Base-by-base conservation (phyloP, 768 basidiomycete genomes). In the Dioszegia hungarica region DNA sequence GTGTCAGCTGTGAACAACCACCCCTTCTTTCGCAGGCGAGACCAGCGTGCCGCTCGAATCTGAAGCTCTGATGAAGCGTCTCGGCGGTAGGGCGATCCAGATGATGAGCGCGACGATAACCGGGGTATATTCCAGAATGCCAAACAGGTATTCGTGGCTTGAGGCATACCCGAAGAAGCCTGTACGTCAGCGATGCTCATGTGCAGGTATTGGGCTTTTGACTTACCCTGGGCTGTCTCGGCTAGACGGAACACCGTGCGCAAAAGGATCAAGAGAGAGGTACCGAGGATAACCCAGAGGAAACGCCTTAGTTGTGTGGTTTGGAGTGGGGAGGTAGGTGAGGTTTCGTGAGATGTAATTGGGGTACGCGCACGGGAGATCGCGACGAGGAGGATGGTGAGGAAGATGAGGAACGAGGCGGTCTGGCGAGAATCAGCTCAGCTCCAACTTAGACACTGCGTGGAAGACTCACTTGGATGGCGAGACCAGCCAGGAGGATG, bases 181-280 rank as follows among this genome's bases (percentile, higher is more conserved):
- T 71, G 56, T 8, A 2, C n/a, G 10, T 48, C 46, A 45, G 34
- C 19, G 9, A 1, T 46, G 19, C 17, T 25, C 8, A 20, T 14
- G 22, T 29, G 4, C 33, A 40, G 41, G 3, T 15, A 39, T n/a
- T 33, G 9, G 22, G 39, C 24, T 1, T 12, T 15, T 47, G 22
- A 53, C 68, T 50, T 50, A 71, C 74, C 76, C 53, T 76, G 66
- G 4, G 65, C 76, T 1, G 74, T 76, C 51, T 78, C 77, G 4
- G 75, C 74, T 25, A 78, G 59, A 39, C 77, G 68, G 59, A 72
- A 78, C 0, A 68, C 51, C 11, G 77, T 77, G 9, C 77, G 59
- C 0, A 72, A 51, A 24, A 76, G 60, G 33, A 78, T 64, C 38
- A 77, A 63, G 2, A 64, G 29, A 11, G 71, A 64, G 5, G 76